Base-by-base conservation (phyloP, 768 basidiomycete species). In the Mycena vulgaris region DNA sequence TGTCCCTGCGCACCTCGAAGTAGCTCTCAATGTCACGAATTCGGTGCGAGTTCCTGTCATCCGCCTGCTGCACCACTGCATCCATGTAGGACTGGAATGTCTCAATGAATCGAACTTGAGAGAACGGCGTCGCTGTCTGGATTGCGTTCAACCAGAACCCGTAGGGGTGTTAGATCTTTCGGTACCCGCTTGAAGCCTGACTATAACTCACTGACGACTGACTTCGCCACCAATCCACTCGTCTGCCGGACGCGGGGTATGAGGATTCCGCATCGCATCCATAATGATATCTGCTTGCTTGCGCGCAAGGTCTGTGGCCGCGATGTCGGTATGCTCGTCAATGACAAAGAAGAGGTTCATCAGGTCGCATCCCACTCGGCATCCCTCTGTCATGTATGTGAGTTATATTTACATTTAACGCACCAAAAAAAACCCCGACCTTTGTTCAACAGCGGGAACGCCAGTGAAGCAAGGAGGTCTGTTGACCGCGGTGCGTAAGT, bases 321-420 rank as follows among this genome's bases (percentile, higher is more conserved):
- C 78, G 19, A 81, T 76, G 75, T 90, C 89, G 8, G 87, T 84
- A 67, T 85, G 82, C 72, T 88, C 85, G 72, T 90, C 89, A 70
- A 85, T 80, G 45, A 88, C 65, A 69, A 86, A 89, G 70, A 86
- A 89, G 7, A 88, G 69, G 40, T 86, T 83, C 85, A 89, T 88
- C 56, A 89, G 75, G 65, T 89, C 88, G 60, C 87, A 86, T 9
- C 78, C 82, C 14, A 81, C 77, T 17, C 85, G 80, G 25, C 42
- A 75, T 52, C 72, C 78, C 35, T 75, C 80, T 79, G 72, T 48
- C 28, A 13, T 53, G 16, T n/a, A n/a, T n/a, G n/a, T n/a, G n/a
- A n/a, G n/a, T n/a, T n/a, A n/a, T n/a, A 33, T 45, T 45, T 21
- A 45, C 21, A 14, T n/a, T 5, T 8, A 40, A 9, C n/a, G 33